A percentile compares a stretch with the other conserved stretches of the same genome.
These are phyloP conservation scores for Ailanthus altissimus DNA, from an alignment of 345 rosid genomes.

Conservation along the genomic window DNA sequence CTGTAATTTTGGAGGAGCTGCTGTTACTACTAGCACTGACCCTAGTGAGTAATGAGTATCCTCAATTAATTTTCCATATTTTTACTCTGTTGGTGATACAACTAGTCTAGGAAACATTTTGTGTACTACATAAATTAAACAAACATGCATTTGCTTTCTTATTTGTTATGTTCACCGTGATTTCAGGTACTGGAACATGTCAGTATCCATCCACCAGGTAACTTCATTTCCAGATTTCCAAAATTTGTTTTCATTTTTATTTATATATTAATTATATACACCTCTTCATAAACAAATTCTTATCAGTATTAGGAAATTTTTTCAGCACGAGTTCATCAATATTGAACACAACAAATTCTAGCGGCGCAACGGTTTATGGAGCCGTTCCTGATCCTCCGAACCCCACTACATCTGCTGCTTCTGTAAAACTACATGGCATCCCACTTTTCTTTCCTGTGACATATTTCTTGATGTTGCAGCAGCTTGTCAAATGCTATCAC, in stretches of 20 bases:
- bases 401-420: constrained; percentile 42
- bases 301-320: neutral
- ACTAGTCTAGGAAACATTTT: neutral
- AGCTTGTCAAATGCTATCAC: neutral
- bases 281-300: neutral
- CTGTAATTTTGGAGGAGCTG: constrained; percentile 83
- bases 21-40: constrained; percentile 74
- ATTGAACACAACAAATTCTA: constrained; percentile 64
- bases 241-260: no score
- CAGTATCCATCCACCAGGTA: constrained; percentile 66
- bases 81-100: no score
- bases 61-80: neutral
- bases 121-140: neutral
- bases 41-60: constrained; percentile 85
- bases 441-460: neutral
- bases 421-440: neutral
- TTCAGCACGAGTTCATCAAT: constrained; percentile 69
- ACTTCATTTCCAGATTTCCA: neutral
- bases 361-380: constrained; percentile 61
- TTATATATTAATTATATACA: neutral
- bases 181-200: constrained; percentile 61
- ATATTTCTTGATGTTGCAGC: constrained; percentile 16
- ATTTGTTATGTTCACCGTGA: neutral
- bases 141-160: neutral
- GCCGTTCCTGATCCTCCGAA: constrained; percentile 47